A percentile compares a stretch with the other conserved stretches of the same genome.
phyloP scores from a whole-genome alignment of 139 green algal genomes.

The Nannochloris sp. region DNA sequence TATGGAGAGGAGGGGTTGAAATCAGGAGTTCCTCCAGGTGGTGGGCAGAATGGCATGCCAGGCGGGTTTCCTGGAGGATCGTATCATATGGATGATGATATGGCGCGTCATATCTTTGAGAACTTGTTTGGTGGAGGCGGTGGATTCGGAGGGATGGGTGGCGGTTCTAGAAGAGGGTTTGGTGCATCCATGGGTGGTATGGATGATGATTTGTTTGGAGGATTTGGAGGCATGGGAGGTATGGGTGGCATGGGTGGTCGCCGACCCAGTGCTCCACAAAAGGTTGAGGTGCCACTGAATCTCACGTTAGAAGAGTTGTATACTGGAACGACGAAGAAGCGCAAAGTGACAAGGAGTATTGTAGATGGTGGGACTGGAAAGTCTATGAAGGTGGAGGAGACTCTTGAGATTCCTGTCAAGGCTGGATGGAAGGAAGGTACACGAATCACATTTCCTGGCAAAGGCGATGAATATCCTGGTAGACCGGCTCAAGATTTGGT shows the following conservation, averaged over 20 bases:
- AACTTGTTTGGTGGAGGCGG: constrained; percentile 22
- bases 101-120: constrained; percentile 28
- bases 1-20: constrained; percentile 96
- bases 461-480: constrained; percentile 71
- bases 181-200: constrained; percentile 1
- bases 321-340: constrained; percentile 50
- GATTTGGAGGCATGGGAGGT: constrained; percentile 15
- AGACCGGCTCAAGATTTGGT: constrained; percentile 68
- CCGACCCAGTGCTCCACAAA: constrained; percentile 8
- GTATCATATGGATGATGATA: constrained; percentile 23
- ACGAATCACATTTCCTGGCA: constrained; percentile 80
- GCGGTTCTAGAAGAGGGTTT: neutral
- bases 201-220: constrained; percentile 9
- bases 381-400: constrained; percentile 52
- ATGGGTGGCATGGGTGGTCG: constrained; percentile 4
- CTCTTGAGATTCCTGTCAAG: constrained; percentile 79
- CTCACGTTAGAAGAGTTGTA: constrained; percentile 44
- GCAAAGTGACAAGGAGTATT: constrained; percentile 34
- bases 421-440: constrained; percentile 90
- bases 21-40: constrained; percentile 15
- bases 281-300: constrained; percentile 27
- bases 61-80: constrained; percentile 3
- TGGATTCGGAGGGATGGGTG: neutral
- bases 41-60: constrained; percentile 1
- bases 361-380: constrained; percentile 23